Conservation (phyloP, 2,329 filamentous ascomycete genomes). For the Blastomyces percursus region DNA sequence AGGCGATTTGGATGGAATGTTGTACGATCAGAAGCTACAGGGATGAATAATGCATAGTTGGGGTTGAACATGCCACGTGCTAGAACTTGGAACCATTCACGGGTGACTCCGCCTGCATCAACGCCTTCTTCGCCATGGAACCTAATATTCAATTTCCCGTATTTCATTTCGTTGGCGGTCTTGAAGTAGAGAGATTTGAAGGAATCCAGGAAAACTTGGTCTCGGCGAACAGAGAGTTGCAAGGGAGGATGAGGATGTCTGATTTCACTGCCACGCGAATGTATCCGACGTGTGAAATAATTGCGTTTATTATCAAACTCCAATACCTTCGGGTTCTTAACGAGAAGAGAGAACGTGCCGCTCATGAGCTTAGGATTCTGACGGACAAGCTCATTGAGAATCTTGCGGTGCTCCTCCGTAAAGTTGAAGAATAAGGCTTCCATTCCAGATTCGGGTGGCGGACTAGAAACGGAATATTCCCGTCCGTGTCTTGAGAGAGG, state of each 20-base stretch:
- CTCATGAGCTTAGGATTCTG: constrained; percentile 98
- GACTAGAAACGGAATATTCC: constrained; percentile 63
- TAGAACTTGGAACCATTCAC: constrained; percentile 98
- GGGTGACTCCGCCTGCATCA: constrained; percentile 90
- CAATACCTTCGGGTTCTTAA: constrained; percentile 97
- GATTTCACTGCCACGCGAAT: constrained; percentile 58
- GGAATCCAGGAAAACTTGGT: constrained; percentile 95
- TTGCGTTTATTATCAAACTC: constrained; percentile 99
- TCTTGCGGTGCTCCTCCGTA: constrained; percentile 93
- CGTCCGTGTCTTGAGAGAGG: constrained; percentile 43
- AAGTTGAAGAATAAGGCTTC: constrained; percentile 93
- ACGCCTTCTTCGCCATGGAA: constrained; percentile 98
- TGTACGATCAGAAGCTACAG: constrained; percentile 91
- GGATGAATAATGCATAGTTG: constrained; percentile 91
- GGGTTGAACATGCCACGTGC: constrained; percentile 98
- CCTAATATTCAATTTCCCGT: constrained; percentile 92
- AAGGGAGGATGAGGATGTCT: constrained; percentile 65
- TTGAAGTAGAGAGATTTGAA: constrained; percentile 99
- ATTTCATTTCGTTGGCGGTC: constrained; percentile 93
- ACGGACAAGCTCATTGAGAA: constrained; percentile 92
- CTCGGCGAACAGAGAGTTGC: constrained; percentile 79
- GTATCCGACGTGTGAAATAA: constrained; percentile 92
- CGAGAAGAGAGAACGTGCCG: constrained; percentile 86
- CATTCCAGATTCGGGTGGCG: constrained; percentile 68
- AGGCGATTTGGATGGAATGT: constrained; percentile 97